Evolutionary conservation across 1,284 basidiomycete genomes (phyloP).

Genomic region (Ceratobasidium sp.): DNA sequence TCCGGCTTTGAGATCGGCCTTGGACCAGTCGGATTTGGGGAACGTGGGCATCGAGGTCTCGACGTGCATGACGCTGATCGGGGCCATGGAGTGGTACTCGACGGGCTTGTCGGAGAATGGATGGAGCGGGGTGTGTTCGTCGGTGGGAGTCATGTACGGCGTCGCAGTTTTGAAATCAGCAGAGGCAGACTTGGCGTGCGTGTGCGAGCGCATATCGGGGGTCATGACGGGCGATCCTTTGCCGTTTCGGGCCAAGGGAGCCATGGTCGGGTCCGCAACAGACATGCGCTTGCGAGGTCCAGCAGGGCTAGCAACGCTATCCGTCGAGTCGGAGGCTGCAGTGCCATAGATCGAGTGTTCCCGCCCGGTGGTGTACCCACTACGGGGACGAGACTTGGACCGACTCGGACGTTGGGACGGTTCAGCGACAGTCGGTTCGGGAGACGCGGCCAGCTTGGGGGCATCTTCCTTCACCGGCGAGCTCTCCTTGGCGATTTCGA

Average conservation of each 20-base stretch:
- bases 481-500: conserved; percentile 32
- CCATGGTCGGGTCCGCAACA: background rate
- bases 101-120: conserved; percentile 33
- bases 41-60: background rate
- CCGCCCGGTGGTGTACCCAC: conserved; percentile 11
- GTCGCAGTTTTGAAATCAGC: background rate
- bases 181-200: background rate
- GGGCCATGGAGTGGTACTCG: conserved; percentile 26
- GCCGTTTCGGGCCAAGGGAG: background rate
- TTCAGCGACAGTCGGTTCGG: background rate
- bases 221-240: conserved; percentile 8
- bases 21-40: background rate
- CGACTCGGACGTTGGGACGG: background rate
- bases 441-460: conserved; percentile 3
- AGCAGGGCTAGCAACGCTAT: background rate
- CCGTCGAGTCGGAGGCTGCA: conserved; percentile 12
- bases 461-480: conserved; percentile 25
- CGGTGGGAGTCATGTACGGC: conserved; percentile 33
- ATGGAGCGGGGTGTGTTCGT: conserved; percentile 28
- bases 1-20: background rate
- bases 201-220: conserved; percentile 11
- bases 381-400: conserved; percentile 28
- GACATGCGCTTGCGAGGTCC: conserved; percentile 27
- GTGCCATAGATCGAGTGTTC: conserved; percentile 31
- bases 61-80: conserved; percentile 34